Evolutionary conservation across 1,284 basidiomycete genomes (phyloP).

Genomic region (Microbotryum saponariae): DNA sequence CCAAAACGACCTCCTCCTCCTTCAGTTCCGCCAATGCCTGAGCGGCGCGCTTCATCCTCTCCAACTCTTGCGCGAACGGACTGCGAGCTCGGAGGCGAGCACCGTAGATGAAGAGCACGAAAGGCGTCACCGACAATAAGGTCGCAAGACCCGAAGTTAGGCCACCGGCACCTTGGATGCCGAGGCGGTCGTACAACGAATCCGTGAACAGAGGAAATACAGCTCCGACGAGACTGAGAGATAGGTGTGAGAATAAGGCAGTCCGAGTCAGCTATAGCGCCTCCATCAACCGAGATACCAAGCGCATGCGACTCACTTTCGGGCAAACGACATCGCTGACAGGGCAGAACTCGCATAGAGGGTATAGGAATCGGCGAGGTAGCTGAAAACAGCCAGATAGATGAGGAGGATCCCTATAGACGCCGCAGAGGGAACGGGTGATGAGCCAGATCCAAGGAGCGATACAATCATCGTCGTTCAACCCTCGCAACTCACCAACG

Average conservation of each 20-base stretch:
- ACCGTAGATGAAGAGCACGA: slow-evolving; percentile 26
- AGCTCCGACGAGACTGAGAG: slow-evolving; percentile 19
- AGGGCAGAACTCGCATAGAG: slow-evolving; percentile 38
- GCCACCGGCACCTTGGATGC: slow-evolving; percentile 22
- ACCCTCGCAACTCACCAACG: background rate
- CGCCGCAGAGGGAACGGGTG: background rate
- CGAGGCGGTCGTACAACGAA: slow-evolving; percentile 19
- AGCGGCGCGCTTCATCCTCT: slow-evolving; percentile 46
- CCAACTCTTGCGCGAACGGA: slow-evolving; percentile 48
- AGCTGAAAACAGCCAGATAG: slow-evolving; percentile 31
- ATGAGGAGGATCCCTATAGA: slow-evolving; percentile 22
- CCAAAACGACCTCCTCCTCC: no score
- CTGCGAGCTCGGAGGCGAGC: slow-evolving; percentile 12
- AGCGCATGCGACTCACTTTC: slow-evolving; percentile 16
- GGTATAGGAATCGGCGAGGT: slow-evolving; percentile 35
- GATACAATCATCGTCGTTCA: no score
- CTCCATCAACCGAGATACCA: no score
- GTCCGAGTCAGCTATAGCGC: no score
- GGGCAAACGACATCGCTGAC: slow-evolving; percentile 16
- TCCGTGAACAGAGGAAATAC: slow-evolving; percentile 17
- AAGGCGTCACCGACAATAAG: slow-evolving; percentile 21
- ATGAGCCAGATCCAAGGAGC: background rate
- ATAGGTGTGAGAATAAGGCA: slow-evolving; percentile 1
- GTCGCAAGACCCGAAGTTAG: slow-evolving; percentile 23
- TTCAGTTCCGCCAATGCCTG: no score